Evolutionary conservation across 2,329 filamentous ascomycete species (phyloP).

Genomic region (Ophiosphaerella herpotricha): DNA sequence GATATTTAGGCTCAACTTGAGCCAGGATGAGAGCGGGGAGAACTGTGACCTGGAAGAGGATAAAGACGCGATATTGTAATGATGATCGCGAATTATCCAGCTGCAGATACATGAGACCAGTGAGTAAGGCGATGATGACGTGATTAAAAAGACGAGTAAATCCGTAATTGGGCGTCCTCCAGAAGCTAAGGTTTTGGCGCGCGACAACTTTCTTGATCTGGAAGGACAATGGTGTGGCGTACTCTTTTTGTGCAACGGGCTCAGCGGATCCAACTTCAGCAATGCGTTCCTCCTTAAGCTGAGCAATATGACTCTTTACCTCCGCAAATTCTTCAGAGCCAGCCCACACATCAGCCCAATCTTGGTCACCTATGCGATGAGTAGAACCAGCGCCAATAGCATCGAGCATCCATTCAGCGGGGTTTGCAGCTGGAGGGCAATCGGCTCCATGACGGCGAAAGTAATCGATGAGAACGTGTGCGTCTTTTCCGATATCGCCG

Average conservation of each 20-base stretch:
- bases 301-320: conserved; percentile 68
- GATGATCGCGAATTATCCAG: conserved; percentile 76
- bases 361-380: conserved; percentile 71
- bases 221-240: conserved; percentile 77
- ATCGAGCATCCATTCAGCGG: conserved; percentile 82
- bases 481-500: conserved; percentile 79
- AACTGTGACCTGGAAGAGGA: conserved; percentile 88
- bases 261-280: conserved; percentile 51
- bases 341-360: conserved; percentile 82
- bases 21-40: conserved; percentile 81
- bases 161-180: conserved; percentile 85
- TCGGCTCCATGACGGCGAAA: conserved; percentile 61
- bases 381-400: conserved; percentile 77
- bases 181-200: conserved; percentile 78
- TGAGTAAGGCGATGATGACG: conserved; percentile 75
- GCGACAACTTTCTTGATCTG: conserved; percentile 76
- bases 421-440: conserved; percentile 59
- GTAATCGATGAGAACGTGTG: conserved; percentile 67
- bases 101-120: conserved; percentile 78
- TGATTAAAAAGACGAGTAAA: conserved; percentile 89
- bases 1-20: conserved; percentile 84
- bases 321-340: conserved; percentile 71
- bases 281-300: conserved; percentile 67
- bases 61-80: conserved; percentile 84
- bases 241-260: conserved; percentile 69